Base-by-base conservation (phyloP, 2,329 filamentous ascomycete species). In the Alternaria sp. region DNA sequence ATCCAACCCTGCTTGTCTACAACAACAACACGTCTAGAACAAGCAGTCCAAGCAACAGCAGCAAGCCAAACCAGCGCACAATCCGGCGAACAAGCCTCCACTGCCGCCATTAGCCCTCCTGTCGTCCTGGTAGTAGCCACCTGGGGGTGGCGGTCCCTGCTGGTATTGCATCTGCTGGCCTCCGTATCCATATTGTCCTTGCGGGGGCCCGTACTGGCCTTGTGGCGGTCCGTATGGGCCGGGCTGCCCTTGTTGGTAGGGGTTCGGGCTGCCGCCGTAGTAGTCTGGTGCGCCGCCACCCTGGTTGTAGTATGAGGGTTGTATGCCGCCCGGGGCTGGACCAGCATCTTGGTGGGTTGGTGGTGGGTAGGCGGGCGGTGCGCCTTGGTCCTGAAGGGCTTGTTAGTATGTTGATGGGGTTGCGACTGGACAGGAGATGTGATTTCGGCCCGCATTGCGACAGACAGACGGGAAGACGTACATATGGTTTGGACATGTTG, bases 31-130 rank as follows among this genome's bases (percentile, higher is more conserved):
- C 39, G 29, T 54, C 66, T 80, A 83, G 64, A 83, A 82, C 68
- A 84, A 68, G 60, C 80, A 77, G 63, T 84, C 82, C 73, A 84
- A 77, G 75, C 82, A 84, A 66, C 82, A 84, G 65, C 82, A 84
- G 66, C 81, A 83, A 36, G 82, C 81, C 70, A 83, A 61, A 54
- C 74, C 77, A 9, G 77, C 82, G 59, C 81, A 69, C 41, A 81
- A 62, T 14, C 77, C 81, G 3, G 78, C 78, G 36, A 80, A 74
- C 33, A 82, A 69, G 2, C 81, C 81, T 4, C 72, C 75, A 24
- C 67, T 71, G 14, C 71, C 68, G 8, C 74, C 72, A 37, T 33
- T 51, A 14, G 72, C 55, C 41, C 61, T 72, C 61, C 62, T 72
- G n/a, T 68, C 62, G 56, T 78, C 73, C 33, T 74, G 64, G 51